phyloP scores from a whole-genome alignment of 805 yeast species.

The Huiozyma sinensis region DNA sequence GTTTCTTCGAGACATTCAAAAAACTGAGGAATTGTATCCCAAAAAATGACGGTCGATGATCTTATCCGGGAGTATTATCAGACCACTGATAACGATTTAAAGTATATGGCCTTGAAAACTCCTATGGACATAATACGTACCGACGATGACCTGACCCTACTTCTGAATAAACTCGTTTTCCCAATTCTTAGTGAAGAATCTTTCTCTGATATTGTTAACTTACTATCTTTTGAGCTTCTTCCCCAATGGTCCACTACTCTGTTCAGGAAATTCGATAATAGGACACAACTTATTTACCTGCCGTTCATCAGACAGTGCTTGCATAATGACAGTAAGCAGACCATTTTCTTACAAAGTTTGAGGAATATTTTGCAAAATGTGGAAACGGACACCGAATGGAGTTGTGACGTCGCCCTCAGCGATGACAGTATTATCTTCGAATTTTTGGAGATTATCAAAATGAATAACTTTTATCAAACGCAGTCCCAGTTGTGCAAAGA shows the following conservation, averaged over 20 bases:
- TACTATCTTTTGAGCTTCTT: slow-evolving; percentile 30
- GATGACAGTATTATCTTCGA: slow-evolving; percentile 1
- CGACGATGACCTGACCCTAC: slow-evolving; percentile 50
- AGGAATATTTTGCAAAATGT: slow-evolving; percentile 10
- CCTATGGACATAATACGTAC: slow-evolving; percentile 71
- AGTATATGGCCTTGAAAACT: slow-evolving; percentile 66
- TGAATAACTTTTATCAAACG: not conserved
- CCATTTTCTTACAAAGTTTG: slow-evolving; percentile 9
- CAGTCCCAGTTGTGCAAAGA: not conserved
- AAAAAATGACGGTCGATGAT: slow-evolving; percentile 4
- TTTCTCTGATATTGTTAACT: slow-evolving; percentile 37
- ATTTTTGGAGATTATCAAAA: not conserved
- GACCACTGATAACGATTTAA: slow-evolving; percentile 20
- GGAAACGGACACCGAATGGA: not conserved
- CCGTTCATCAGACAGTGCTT: slow-evolving; percentile 1
- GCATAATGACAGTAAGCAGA: not conserved
- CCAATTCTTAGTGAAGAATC: slow-evolving; percentile 32
- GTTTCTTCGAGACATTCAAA: no score
- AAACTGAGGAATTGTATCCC: no score
- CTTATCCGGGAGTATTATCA: slow-evolving; percentile 10
- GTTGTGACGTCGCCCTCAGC: not conserved
- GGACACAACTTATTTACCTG: not conserved
- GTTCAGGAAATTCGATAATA: not conserved
- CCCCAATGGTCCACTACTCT: slow-evolving; percentile 1
- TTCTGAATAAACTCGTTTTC: slow-evolving; percentile 39